Base-by-base conservation (phyloP, 768 basidiomycete species). In the Lactarius sanguifluus region DNA sequence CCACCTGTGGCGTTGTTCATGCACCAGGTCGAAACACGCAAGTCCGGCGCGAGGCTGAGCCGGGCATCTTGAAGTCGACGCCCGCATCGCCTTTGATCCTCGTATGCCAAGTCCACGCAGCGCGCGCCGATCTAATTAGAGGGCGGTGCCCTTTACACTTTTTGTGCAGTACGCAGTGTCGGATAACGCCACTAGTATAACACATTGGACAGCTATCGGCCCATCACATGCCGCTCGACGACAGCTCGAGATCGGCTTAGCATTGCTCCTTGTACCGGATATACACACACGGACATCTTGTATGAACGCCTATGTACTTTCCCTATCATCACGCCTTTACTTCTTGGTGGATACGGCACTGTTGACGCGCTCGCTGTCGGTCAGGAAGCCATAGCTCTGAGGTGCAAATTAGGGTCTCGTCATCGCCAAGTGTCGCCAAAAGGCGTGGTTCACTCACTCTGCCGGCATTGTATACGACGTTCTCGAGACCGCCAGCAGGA, bases 401-500 rank as follows among this genome's bases (percentile, higher is more conserved):
- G 30, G 28, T 25, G 34, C 18, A 20, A 32, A 59, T 12, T 32
- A 15, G 50, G 50, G 12, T 23, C 47, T 25, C 20, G n/a, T 54
- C 18, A 38, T 34, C 45, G 50, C 23, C 13, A 55, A 45, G 9
- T 50, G 3, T 56, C 20, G 20, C 25, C 18, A 13, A 34, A 34
- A 18, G 43, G 38, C 38, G 15, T 40, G 47, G 54, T 52, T 52
- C 36, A 76, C 85, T 74, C 69, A 86, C 85, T 69, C 83, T 83
- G 12, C 75, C 78, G 40, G 81, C 75, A 70, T 89, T 89, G 68
- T 86, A 78, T n/a, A 85, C 73, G 7, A 88, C 79, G 66, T 82
- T 89, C 66, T 83, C 82, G 58, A 83, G 77, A 5, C 81, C 86
- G 36, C 85, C 85, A 7, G 76, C 72, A 1, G 87, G 86, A 9